phyloP scores from a whole-genome alignment of 257 asterid genomes.

The Solanum rostratum region DNA sequence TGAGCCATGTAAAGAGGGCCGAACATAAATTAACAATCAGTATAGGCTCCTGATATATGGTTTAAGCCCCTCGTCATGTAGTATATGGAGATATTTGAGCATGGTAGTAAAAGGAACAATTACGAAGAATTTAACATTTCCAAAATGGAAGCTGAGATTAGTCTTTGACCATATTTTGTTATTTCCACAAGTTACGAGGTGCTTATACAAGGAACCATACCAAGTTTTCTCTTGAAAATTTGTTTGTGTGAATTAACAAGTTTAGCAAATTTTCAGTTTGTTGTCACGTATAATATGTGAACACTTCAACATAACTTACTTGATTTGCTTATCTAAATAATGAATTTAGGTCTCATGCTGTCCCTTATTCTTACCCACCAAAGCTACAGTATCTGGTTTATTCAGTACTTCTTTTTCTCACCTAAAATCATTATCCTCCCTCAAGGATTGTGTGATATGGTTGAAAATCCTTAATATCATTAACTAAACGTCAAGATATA shows the following conservation, averaged over 20 bases:
- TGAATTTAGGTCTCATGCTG: not conserved
- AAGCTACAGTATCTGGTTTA: not conserved
- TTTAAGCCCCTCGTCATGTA: not conserved
- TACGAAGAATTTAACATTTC: not conserved
- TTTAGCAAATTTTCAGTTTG: not conserved
- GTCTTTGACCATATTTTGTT: not conserved
- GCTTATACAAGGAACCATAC: not conserved
- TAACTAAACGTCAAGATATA: not conserved
- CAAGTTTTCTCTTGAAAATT: not conserved
- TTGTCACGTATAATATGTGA: not conserved
- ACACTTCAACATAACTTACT: not conserved
- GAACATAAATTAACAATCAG: not conserved
- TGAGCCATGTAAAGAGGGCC: not conserved
- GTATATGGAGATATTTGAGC: not conserved
- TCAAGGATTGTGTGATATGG: not conserved
- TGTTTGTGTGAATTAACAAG: not conserved
- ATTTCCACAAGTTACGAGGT: not conserved
- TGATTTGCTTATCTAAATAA: not conserved
- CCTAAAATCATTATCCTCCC: not conserved
- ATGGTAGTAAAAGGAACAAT: not conserved
- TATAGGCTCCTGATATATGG: not conserved
- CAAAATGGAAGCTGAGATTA: not conserved
- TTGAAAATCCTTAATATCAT: not conserved
- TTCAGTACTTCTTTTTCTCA: not conserved
- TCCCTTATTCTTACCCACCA: not conserved